Evolutionary conservation across 257 asterid species (phyloP), one percentile per base, ranked within the genome.

Genomic region (Nicotiana noctiflora): DNA sequence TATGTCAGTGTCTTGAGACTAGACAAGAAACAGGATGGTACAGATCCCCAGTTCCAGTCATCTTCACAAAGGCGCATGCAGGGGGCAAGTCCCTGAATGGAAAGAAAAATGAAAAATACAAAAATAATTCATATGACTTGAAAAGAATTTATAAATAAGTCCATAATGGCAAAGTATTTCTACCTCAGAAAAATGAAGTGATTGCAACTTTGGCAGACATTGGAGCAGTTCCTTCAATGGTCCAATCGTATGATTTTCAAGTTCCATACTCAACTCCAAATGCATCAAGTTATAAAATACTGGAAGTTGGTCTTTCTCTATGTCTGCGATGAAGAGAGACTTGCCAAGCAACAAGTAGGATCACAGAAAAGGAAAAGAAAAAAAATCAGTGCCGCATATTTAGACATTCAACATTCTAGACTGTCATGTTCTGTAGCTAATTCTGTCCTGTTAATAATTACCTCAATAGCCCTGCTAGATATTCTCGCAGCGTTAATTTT

Each of bases 131-230:
- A n/a, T n/a, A n/a, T n/a, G n/a, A n/a, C n/a, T n/a, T n/a, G 0
- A 40, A 1, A 7, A 21, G 60, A 21, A 61, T 18, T 46, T 60
- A 52, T 25, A 46, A 15, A 14, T 14, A 49, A 25, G 79, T 49
- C 21, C 23, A 15, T 18, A 59, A 34, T 60, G 76, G n/a, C 8
- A 56, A 40, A 74, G 31, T 27, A 31, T 61, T 53, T 87, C 60
- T 85, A 87, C 93, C 91, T 88, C 85, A 31, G 83, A 59, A 74
- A 90, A 81, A 67, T 78, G 74, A 56, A 90, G 88, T 21, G 80
- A 81, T 77, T 88, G 86, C 76, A 90, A 62, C 60, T 84, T 88
- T n/a, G 92, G 92, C 37, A 84, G 46, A 83, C 60, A 75, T 11
- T 25, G 83, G n/a, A 88, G 85, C 81, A 90, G 83, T 78, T 87